These are phyloP conservation scores for Cryptococcus sp. DNA, from an alignment of 1,284 basidiomycete species.

Conservation along the genomic window DNA sequence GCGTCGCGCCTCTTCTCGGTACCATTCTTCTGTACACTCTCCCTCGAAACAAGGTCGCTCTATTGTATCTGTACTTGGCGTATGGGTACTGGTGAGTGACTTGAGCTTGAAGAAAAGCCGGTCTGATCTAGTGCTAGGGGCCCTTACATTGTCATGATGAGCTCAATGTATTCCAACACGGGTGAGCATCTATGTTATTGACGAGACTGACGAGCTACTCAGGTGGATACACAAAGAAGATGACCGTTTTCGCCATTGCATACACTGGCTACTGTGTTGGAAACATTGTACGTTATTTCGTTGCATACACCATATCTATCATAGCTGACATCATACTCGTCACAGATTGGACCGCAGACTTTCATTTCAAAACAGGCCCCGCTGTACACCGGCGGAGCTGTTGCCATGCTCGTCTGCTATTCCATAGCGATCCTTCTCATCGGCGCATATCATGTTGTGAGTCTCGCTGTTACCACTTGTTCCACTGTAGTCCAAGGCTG, in stretches of 20 bases:
- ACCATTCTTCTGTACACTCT: slow-evolving; percentile 18
- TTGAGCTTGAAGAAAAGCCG: not conserved
- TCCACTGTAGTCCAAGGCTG: too few species aligned
- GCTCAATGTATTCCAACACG: not conserved
- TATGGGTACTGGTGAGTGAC: not conserved
- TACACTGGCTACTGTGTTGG: slow-evolving; percentile 27
- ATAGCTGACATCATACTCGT: not conserved
- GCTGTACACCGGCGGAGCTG: slow-evolving; percentile 12
- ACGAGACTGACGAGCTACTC: not conserved
- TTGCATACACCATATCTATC: not conserved
- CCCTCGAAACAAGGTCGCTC: not conserved
- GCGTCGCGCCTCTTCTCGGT: slow-evolving; percentile 16
- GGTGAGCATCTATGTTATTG: not conserved
- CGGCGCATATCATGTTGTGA: not conserved
- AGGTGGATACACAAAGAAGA: slow-evolving; percentile 33
- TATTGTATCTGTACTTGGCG: not conserved
- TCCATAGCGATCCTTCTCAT: slow-evolving; percentile 13
- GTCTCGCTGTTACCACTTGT: not conserved
- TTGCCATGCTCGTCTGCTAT: slow-evolving; percentile 26
- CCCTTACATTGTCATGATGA: slow-evolving; percentile 1
- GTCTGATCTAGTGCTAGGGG: not conserved
- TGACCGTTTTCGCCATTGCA: slow-evolving; percentile 17
- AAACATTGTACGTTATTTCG: slow-evolving; percentile 6
- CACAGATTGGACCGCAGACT: slow-evolving; percentile 17
- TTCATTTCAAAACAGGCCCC: slow-evolving; percentile 23